Evolutionary conservation across 1,284 basidiomycete species (phyloP).

Genomic region (Wallemia ichthyophaga): DNA sequence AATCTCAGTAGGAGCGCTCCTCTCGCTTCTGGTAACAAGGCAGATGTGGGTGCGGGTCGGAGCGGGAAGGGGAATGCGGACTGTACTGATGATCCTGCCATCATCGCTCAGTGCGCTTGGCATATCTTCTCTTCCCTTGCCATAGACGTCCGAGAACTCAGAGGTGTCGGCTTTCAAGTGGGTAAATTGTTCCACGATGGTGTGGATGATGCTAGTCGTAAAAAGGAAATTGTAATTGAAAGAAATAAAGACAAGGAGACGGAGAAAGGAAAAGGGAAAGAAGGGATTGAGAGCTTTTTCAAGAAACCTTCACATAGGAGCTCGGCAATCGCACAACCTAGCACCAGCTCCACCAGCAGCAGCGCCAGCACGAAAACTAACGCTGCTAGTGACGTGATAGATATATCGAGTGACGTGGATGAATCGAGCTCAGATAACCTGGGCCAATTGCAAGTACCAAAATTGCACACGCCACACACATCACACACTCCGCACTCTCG

Average conservation of each 20-base stretch:
- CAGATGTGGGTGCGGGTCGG: conserved; percentile 27
- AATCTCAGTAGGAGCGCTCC: conserved; percentile 41
- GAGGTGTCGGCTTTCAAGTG: conserved; percentile 83
- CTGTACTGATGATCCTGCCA: conserved; percentile 37
- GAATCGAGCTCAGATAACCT: too few relatives aligned
- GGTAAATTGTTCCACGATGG: conserved; percentile 30
- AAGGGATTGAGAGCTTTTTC: conserved; percentile 2
- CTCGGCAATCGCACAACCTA: background rate
- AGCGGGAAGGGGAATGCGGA: too few relatives aligned
- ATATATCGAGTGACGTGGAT: background rate
- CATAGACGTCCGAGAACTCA: conserved; percentile 53
- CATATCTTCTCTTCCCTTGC: conserved; percentile 37
- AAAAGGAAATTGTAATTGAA: conserved; percentile 1
- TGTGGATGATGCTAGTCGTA: conserved; percentile 20
- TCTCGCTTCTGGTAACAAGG: conserved; percentile 16
- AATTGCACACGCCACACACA: too few relatives aligned
- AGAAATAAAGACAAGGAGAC: conserved; percentile 5
- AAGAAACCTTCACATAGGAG: conserved; percentile 1
- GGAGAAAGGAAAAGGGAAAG: too few relatives aligned
- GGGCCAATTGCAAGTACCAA: too few relatives aligned
- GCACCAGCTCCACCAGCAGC: background rate
- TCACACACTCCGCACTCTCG: too few relatives aligned
- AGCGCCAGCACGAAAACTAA: too few relatives aligned
- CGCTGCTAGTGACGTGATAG: background rate
- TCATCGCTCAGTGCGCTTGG: conserved; percentile 52